These are phyloP conservation scores for Stephania japonica DNA, from an alignment of 164 flowering plant species.

Conservation along the genomic window DNA sequence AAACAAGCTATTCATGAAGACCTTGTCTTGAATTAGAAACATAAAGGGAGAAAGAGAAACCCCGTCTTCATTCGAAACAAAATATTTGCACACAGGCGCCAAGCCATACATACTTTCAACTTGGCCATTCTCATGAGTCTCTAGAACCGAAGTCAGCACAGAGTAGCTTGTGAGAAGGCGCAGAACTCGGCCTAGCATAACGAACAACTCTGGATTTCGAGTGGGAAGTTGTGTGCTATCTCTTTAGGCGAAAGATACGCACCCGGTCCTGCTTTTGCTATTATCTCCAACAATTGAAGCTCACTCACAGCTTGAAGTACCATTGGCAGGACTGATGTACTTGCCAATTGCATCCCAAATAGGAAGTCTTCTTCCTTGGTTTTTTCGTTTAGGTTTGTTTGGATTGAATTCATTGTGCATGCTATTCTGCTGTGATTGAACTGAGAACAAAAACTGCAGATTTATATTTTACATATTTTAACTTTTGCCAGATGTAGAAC, in stretches of 20 bases:
- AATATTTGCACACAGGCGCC: slow-evolving; percentile 60
- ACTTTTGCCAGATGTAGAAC: too few species aligned
- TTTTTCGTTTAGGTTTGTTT: not conserved
- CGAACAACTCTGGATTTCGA: slow-evolving; percentile 54
- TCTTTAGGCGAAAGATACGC: slow-evolving; percentile 49
- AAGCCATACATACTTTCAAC: slow-evolving; percentile 62
- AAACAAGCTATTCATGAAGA: slow-evolving; percentile 88
- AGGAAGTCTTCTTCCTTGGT: slow-evolving; percentile 34
- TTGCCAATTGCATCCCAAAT: slow-evolving; percentile 63
- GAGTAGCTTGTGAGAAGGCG: slow-evolving; percentile 63
- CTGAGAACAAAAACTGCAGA: not conserved
- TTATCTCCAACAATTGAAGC: slow-evolving; percentile 64
- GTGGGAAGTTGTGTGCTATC: slow-evolving; percentile 58
- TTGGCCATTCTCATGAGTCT: slow-evolving; percentile 27
- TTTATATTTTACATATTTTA: too few species aligned
- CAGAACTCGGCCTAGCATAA: slow-evolving; percentile 69
- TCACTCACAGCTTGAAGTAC: slow-evolving; percentile 62
- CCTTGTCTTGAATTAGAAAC: slow-evolving; percentile 73
- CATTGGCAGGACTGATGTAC: slow-evolving; percentile 66
- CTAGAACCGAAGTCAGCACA: slow-evolving; percentile 41
- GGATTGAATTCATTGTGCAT: not conserved
- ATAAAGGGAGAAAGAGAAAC: slow-evolving; percentile 52
- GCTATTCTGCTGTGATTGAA: not conserved
- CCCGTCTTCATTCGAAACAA: slow-evolving; percentile 60
- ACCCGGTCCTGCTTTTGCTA: slow-evolving; percentile 47